phyloP scores from a whole-genome alignment of 2,329 filamentous ascomycete species.

The Ceratocystis diversiconidia region DNA sequence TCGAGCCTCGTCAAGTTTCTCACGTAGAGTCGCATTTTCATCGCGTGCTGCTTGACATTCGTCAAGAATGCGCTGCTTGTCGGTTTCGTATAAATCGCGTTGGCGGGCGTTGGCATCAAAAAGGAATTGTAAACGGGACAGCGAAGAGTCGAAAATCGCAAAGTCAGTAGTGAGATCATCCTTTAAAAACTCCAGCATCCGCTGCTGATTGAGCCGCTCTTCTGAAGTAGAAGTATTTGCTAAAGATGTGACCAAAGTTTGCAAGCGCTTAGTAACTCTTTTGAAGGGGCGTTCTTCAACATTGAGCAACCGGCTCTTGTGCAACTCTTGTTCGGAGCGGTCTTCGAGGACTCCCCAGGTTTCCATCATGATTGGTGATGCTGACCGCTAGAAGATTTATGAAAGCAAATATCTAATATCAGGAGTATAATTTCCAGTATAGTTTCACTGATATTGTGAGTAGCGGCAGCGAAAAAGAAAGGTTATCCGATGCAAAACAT shows the following conservation, averaged over 20 bases:
- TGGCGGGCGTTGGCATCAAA: constrained; percentile 70
- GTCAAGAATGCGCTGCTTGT: constrained; percentile 63
- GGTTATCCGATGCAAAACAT: neutral
- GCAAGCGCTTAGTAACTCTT: constrained; percentile 67
- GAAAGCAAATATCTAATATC: too few relatives aligned
- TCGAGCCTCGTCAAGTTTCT: constrained; percentile 64
- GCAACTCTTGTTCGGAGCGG: constrained; percentile 66
- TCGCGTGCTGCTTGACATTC: constrained; percentile 66
- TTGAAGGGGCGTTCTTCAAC: constrained; percentile 90
- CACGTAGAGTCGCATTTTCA: constrained; percentile 56
- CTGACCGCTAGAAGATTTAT: neutral
- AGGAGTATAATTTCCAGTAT: too few relatives aligned
- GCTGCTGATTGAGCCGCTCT: constrained; percentile 21
- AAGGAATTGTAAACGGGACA: constrained; percentile 78
- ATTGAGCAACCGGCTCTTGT: constrained; percentile 72
- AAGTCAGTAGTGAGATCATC: constrained; percentile 83
- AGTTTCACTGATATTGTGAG: too few relatives aligned
- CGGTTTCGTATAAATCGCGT: constrained; percentile 65
- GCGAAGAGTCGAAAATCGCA: constrained; percentile 70
- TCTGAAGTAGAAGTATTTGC: constrained; percentile 52
- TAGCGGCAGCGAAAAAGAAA: neutral
- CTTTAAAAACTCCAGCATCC: constrained; percentile 53
- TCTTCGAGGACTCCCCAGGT: constrained; percentile 57
- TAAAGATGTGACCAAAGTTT: constrained; percentile 34
- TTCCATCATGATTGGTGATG: constrained; percentile 26